Evolutionary conservation across 2,329 filamentous ascomycete species (phyloP), one percentile per base, ranked within the genome.

Genomic region (Periconia digitata): DNA sequence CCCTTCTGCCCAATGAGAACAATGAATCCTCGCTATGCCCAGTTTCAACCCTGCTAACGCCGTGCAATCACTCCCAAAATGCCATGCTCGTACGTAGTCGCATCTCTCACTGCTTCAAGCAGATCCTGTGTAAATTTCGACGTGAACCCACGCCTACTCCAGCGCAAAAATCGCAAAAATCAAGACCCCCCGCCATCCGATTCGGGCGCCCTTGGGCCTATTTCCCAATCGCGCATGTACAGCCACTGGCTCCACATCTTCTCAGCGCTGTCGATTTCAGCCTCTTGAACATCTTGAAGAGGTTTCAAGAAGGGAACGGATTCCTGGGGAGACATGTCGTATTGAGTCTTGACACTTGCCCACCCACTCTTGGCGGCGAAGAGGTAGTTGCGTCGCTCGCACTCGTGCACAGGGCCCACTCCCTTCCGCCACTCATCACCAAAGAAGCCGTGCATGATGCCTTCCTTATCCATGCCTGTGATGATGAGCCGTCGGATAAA

Each of bases 221-320:
- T 77, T 91, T 96, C 95, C 92, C 92, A 97, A 71, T 96, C 92
- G 71, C 96, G 90, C 90, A 96, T 95, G 12, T 90, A 90, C 24
- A 96, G 76, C 92, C 92, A 97, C 63, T 92, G 86, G 67, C 90
- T 95, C 94, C 94, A 99, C 50, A 81, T 85, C 53, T 82, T 81
- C 74, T 97, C 92, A 0, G 92, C 92, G 13, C 77, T 82, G 53
- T 89, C 82, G 53, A 97, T 89, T 74, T 97, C 94, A 18, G 84
- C 82, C 63, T 92, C 85, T 7, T 84, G 82, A 1, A 88, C 85
- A 46, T 85, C 83, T 61, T 88, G 85, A n/a, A 96, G 75, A 4
- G 92, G 91, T 56, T 85, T 85, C 60, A 97, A 75, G 67, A 95
- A 97, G 0, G 94, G 94, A 1, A 96, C 83, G 2, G 83, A 87